Base-by-base conservation (phyloP, 2,329 filamentous ascomycete species). In the Alternaria conjuncta region DNA sequence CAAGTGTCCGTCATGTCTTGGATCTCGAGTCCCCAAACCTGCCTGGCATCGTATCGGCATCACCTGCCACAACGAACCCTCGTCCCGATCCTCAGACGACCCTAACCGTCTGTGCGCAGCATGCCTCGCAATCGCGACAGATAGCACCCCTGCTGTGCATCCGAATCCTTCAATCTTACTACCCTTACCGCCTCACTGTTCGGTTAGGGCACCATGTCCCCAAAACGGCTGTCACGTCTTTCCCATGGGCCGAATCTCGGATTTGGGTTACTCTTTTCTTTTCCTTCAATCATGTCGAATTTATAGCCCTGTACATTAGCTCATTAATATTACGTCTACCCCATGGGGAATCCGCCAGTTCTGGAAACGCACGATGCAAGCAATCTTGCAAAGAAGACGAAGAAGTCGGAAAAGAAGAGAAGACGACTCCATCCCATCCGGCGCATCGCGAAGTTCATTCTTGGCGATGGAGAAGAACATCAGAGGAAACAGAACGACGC, bases 351-450 rank as follows among this genome's bases (percentile, higher is more conserved):
- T 43, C 47, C 55, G 46, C 43, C 55, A n/a, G 30, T 53, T 28
- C 18, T 46, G 49, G 58, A 47, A 49, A 53, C 61, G 18, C 50
- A 49, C 36, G 43, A 32, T 32, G 43, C 47, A 45, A 45, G 51
- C 4, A n/a, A 26, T 47, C 43, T 43, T 21, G 43, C 45, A 21
- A 44, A 57, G 57, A 30, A 32, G 53, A 49, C 51, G 2, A 45
- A 49, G 32, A 30, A 60, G 58, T 41, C 36, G 36, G 44, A 55
- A 4, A 53, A 57, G 28, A 57, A 47, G 51, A 65, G 51, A 49
- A 47, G 65, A 26, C 57, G 60, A 47, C 26, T 61, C 12, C 65
- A 62, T 56, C 60, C 62, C 11, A 8, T 64, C 23, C 65, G 60
- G 43, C 47, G 51, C 15, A 55, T 68, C 25, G 59, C 61, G 6